Evolutionary conservation across 2,329 filamentous ascomycete genomes (phyloP).

Genomic region (Daldinia sp.): DNA sequence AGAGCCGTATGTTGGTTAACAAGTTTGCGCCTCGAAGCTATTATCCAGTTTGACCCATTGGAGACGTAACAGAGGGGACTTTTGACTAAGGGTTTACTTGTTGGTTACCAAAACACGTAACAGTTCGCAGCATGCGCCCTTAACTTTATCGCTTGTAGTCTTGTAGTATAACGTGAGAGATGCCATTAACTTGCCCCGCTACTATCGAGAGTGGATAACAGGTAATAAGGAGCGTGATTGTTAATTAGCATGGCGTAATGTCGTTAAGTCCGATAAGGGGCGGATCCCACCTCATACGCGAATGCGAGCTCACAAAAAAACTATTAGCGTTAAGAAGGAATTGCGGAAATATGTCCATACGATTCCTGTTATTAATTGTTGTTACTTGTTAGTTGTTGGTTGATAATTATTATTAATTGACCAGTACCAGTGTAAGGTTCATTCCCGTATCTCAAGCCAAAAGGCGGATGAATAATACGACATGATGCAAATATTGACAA

Average conservation of each 20-base stretch:
- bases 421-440: background rate
- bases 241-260: slow-evolving; percentile 1
- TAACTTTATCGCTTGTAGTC: background rate
- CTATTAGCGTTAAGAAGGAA: background rate
- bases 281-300: background rate
- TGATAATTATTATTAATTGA: background rate
- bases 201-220: background rate
- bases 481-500: background rate
- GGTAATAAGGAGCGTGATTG: slow-evolving; percentile 7
- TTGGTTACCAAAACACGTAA: background rate
- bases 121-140: background rate
- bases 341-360: background rate
- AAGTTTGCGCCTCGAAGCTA: background rate
- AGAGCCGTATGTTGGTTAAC: too few relatives aligned
- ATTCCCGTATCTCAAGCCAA: background rate
- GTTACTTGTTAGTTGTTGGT: background rate
- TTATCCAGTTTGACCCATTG: background rate
- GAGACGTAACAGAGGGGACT: background rate
- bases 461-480: background rate
- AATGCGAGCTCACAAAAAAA: background rate
- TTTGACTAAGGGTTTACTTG: background rate
- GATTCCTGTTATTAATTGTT: background rate
- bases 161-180: background rate
- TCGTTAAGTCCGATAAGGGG: slow-evolving; percentile 1
- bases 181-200: background rate